phyloP scores from a whole-genome alignment of 495 filamentous ascomycete species.

The Pseudoneurospora amorphoporcata region DNA sequence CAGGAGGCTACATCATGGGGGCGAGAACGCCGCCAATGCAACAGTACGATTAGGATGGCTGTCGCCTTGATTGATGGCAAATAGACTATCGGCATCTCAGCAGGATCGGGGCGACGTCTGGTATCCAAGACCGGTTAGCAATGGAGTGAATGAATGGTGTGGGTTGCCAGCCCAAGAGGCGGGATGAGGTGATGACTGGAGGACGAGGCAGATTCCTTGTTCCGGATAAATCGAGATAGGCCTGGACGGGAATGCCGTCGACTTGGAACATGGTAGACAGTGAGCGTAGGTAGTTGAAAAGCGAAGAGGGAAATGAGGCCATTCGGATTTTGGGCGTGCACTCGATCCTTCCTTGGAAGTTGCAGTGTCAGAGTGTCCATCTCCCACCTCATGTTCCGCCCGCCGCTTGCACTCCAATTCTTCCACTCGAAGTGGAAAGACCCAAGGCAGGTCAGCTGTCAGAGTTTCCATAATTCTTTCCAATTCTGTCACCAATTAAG shows the following conservation, averaged over 20 bases:
- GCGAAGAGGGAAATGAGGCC: neutral
- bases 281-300: neutral
- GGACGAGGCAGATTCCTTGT: neutral
- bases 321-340: neutral
- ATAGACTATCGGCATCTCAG: neutral
- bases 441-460: neutral
- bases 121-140: neutral
- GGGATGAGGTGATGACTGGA: neutral
- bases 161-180: neutral
- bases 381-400: neutral
- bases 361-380: neutral
- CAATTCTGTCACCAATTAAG: neutral
- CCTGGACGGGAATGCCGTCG: neutral
- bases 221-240: neutral
- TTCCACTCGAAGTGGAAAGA: neutral
- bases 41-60: neutral
- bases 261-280: neutral
- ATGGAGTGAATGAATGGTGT: neutral
- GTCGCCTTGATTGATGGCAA: neutral
- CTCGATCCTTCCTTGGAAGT: neutral
- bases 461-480: neutral
- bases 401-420: neutral
- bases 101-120: neutral
- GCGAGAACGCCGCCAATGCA: neutral
- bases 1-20: neutral